These are phyloP conservation scores for Talaromyces albobiverticillius DNA, from an alignment of 2,329 filamentous ascomycete genomes.

Conservation along the genomic window DNA sequence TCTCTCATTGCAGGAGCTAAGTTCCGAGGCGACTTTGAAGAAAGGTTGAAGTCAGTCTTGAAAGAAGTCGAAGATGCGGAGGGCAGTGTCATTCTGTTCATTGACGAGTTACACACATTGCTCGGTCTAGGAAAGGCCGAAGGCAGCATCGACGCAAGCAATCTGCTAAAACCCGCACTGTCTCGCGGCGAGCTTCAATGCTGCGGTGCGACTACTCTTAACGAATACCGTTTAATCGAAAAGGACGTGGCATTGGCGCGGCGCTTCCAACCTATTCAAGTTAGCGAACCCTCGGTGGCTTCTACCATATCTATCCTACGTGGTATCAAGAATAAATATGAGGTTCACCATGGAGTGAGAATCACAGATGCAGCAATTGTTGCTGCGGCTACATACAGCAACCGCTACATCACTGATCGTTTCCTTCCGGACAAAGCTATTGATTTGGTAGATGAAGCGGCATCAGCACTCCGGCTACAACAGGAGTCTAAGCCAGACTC, in stretches of 20 bases:
- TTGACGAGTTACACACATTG: conserved; percentile 89
- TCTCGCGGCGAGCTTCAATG: conserved; percentile 91
- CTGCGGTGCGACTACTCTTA: conserved; percentile 89
- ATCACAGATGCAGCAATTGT: conserved; percentile 92
- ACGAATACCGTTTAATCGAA: conserved; percentile 89
- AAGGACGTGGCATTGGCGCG: conserved; percentile 92
- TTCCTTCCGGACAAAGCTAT: conserved; percentile 97
- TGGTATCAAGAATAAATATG: conserved; percentile 96
- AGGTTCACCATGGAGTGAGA: conserved; percentile 92
- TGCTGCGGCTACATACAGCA: conserved; percentile 85
- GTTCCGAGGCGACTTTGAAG: conserved; percentile 93
- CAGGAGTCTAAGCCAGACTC: conserved; percentile 97
- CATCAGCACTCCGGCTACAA: conserved; percentile 82
- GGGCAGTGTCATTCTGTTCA: conserved; percentile 88
- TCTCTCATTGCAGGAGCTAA: conserved; percentile 94
- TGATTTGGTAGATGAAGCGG: conserved; percentile 92
- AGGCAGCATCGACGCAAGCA: conserved; percentile 94
- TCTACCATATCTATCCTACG: conserved; percentile 94
- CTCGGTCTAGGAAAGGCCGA: conserved; percentile 92
- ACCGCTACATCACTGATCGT: conserved; percentile 93
- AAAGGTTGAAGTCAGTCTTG: conserved; percentile 84
- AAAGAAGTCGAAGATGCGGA: conserved; percentile 88
- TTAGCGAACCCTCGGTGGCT: conserved; percentile 86
- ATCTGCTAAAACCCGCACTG: conserved; percentile 89
- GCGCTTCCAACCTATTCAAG: conserved; percentile 88